A percentile compares a stretch with the other conserved stretches of the same genome.
Conservation (phyloP, 176 grass and related monocot genomes). For the Bothriochloa decipiens region DNA sequence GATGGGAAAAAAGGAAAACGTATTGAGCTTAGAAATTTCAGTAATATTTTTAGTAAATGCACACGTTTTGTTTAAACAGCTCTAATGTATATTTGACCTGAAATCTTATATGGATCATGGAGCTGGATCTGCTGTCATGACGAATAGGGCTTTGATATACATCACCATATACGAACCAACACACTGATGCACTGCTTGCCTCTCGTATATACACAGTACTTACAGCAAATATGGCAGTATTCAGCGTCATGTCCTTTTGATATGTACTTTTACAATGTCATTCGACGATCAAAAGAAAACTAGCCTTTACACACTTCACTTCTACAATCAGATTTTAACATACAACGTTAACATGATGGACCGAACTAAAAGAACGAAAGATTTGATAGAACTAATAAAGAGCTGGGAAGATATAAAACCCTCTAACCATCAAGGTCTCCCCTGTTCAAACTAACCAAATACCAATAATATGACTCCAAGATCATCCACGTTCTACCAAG, state of each 20-base stretch:
- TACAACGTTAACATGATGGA: neutral
- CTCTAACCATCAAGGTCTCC: neutral
- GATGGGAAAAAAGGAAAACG: no score
- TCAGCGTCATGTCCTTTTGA: neutral
- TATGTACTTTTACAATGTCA: neutral
- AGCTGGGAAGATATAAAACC: neutral
- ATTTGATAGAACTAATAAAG: neutral
- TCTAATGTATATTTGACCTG: neutral
- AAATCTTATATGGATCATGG: neutral
- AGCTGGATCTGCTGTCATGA: neutral
- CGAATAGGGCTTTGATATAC: neutral
- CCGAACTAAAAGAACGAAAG: neutral
- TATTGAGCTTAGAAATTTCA: no score
- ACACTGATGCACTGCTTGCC: neutral
- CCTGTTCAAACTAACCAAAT: neutral
- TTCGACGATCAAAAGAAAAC: neutral
- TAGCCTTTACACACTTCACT: neutral
- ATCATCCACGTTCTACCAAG: conserved; percentile 25
- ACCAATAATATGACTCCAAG: neutral
- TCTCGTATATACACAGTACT: neutral
- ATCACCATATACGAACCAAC: neutral
- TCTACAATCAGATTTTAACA: neutral
- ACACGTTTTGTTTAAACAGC: no score
- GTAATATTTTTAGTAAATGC: no score
- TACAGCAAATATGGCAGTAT: neutral